Evolutionary conservation across 1,284 basidiomycete species (phyloP), one percentile per base, ranked within the genome.

Genomic region (Microbotryum intermedium): DNA sequence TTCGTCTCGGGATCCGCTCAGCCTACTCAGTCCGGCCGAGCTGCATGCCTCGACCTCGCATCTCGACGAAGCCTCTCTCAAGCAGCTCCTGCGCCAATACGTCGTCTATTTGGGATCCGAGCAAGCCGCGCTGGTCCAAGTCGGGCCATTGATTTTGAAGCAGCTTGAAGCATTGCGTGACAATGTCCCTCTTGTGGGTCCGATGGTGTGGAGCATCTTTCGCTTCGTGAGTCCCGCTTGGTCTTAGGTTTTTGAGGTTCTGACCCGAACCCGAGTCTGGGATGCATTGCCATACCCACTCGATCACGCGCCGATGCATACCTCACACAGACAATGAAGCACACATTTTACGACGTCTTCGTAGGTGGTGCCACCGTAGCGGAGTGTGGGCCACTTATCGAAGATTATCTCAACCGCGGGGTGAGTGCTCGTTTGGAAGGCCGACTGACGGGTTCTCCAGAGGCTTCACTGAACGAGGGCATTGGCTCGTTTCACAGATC

Each of bases 271-370:
- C n/a, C n/a, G 18, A 16, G 18, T 13, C 44, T 43, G 9, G 8
- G 21, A 45, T 20, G 42, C 34, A 44, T 48, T 20, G 42, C 25
- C 21, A 53, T 23, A n/a, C 16, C 23, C 26, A 16, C 23, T 25
- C 47, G 30, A 39, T 39, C 18, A 11, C 34, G 34, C 34, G 11
- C n/a, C n/a, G n/a, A n/a, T n/a, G n/a, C 10, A 18, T 25, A 20
- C 21, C 20, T 13, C 20, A 43, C 9, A 29, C 61, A 70, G 68
- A 58, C 59, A 20, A 66, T 71, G 59, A 56, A 70, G 44, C 50
- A 64, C 47, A 71, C 71, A 7, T 72, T 70, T 59, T 72, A 69
- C 53, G 50, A 47, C 9, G 63, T 70, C 21, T 72, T 68, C 43
- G 69, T 66, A 13, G 71, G 69, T 1, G 71, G 69, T 8, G 65